Percentiles rank a stretch among this genome's conserved stretches.
Evolutionary conservation across 768 basidiomycete genomes (phyloP).

Genomic region (Trametes cinnabarina): DNA sequence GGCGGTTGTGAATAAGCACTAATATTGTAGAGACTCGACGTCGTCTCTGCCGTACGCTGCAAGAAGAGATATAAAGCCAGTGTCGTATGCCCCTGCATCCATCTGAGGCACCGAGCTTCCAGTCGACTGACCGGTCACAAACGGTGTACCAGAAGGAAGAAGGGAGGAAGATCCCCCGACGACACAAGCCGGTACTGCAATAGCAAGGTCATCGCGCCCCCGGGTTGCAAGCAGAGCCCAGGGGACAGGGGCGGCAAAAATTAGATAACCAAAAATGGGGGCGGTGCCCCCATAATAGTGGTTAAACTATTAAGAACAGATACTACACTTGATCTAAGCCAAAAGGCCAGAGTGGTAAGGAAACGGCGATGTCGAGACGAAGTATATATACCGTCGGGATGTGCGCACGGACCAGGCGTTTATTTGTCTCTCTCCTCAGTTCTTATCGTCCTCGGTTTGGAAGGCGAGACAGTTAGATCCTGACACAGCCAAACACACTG

Average conservation of each 20-base stretch:
- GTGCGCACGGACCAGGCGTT: slow-evolving; percentile 15
- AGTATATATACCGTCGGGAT: slow-evolving; percentile 2
- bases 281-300: slow-evolving; percentile 39
- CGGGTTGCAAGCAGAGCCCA: slow-evolving; percentile 33
- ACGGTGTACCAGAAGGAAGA: slow-evolving; percentile 5
- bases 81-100: not conserved
- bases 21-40: too few relatives aligned
- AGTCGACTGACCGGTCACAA: slow-evolving; percentile 9
- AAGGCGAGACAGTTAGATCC: slow-evolving; percentile 5
- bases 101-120: slow-evolving; percentile 10
- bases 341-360: slow-evolving; percentile 58
- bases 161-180: slow-evolving; percentile 30
- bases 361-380: slow-evolving; percentile 2
- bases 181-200: slow-evolving; percentile 33
- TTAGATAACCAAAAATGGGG: slow-evolving; percentile 36
- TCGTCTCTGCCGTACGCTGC: too few relatives aligned
- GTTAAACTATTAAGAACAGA: slow-evolving; percentile 64
- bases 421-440: not conserved
- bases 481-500: not conserved
- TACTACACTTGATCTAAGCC: slow-evolving; percentile 80
- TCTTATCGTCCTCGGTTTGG: not conserved
- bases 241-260: slow-evolving; percentile 33
- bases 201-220: slow-evolving; percentile 32
- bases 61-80: too few relatives aligned
- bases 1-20: too few relatives aligned